Conservation (phyloP, 2,329 filamentous ascomycete genomes). For the Colletotrichum gloeosporioides region DNA sequence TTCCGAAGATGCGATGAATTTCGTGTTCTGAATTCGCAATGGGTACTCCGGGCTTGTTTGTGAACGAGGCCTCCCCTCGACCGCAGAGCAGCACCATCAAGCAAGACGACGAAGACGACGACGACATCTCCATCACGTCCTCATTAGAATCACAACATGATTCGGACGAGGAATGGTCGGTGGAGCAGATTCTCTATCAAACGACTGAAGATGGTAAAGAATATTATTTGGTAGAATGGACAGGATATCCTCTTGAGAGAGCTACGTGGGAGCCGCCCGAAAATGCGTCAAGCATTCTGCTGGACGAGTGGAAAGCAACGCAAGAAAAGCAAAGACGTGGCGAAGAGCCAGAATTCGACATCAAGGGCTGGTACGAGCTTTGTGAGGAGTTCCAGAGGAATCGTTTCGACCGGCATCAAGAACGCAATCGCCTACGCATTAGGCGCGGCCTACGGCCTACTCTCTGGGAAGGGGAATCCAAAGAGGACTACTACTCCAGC, state of each 20-base stretch:
- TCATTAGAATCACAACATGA: slow-evolving; percentile 37
- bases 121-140: slow-evolving; percentile 37
- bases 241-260: slow-evolving; percentile 36
- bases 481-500: slow-evolving; percentile 16
- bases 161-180: slow-evolving; percentile 50
- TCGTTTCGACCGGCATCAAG: not conserved
- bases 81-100: slow-evolving; percentile 3
- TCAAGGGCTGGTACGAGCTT: slow-evolving; percentile 33
- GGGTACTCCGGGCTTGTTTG: slow-evolving; percentile 2
- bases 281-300: slow-evolving; percentile 44
- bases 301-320: slow-evolving; percentile 47
- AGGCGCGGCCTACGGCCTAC: slow-evolving; percentile 1
- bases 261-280: slow-evolving; percentile 56
- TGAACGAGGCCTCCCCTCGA: not conserved
- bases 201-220: slow-evolving; percentile 25
- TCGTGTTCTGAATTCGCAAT: not conserved
- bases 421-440: slow-evolving; percentile 14
- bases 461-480: slow-evolving; percentile 14
- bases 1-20: not conserved
- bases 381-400: slow-evolving; percentile 15
- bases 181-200: slow-evolving; percentile 48
- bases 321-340: slow-evolving; percentile 41
- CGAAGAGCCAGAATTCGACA: slow-evolving; percentile 38
- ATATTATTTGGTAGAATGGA: slow-evolving; percentile 43
- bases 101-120: slow-evolving; percentile 29